Evolutionary conservation across 352 stramenopile genomes (phyloP), one percentile per base, ranked within the genome.

Genomic region (Pythium pyrilobum): DNA sequence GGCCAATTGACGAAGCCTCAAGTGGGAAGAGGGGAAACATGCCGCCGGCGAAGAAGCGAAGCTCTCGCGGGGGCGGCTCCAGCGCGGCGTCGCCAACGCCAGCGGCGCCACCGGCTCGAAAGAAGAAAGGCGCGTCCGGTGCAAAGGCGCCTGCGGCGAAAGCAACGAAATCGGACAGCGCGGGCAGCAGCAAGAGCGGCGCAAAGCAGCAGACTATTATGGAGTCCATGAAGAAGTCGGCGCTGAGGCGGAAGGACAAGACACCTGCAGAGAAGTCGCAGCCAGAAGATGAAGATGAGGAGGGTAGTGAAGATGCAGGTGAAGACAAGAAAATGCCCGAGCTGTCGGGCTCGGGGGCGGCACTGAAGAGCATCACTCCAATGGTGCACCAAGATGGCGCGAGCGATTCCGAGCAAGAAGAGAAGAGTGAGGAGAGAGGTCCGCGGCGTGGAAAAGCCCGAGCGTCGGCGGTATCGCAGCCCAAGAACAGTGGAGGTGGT

Each of bases 151-250:
- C 47, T 18, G 16, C 47, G 23, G 23, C 36, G 38, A 34, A 32
- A 27, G 49, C 38, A 38, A 13, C 49, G 20, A 45, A 36, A 34
- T 49, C 21, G 27, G 33, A 28, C 15, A 11, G n/a, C 16, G 23
- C 27, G 4, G 25, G 33, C 34, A 41, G 21, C 18, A 24, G 25
- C 37, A 43, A 43, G 34, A 9, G 34, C 16, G 38, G 13, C 10
- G 25, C n/a, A 15, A 55, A 66, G 31, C 58, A 67, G 52, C 59
- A 61, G 52, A 62, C 59, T 1, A 67, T 67, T 27, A 16, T 51
- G 52, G 52, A 61, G 32, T 47, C 59, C 45, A 18, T 67, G 32
- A 48, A 54, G n/a, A 53, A 39, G 34, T 51, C 59, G 39, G 45
- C 59, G 27, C 45, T 66, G 38, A 36, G 48, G n/a, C 47, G 60